Base-by-base conservation (phyloP, 345 rosid genomes). In the Pistacia integerrima region DNA sequence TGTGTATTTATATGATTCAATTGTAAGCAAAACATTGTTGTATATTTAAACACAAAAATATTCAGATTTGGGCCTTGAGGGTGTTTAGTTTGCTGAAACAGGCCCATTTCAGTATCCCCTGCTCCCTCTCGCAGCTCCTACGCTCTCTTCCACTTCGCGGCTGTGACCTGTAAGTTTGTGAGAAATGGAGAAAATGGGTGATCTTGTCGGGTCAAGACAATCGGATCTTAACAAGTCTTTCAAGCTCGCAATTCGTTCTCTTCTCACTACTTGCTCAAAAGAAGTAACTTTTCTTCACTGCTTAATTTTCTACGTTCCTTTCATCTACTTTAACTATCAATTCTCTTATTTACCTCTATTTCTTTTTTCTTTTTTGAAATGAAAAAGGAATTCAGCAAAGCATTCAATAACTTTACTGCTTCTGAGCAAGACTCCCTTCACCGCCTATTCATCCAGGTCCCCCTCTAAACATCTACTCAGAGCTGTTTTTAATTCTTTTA, bases 241-340 rank as follows among this genome's bases (percentile, higher is more conserved):
- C 84, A 89, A 86, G 75, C 84, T 84, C 17, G 89, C 87, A 14
- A 67, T 87, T 79, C 90, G 86, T 33, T 85, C 88, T 66, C 86
- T 92, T 62, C 93, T 92, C 80, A 85, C 91, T 35, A 74, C 90
- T 54, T 90, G 89, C 80, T 79, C 90, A 73, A 78, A 74, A n/a
- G 78, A 89, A 87, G 97, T 92, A 73, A 12, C 11, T n/a, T 54
- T 11, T 1, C 46, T 41, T 41, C 9, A 41, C 14, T 13, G 2
- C 8, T 38, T 41, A 7, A 13, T 51, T 20, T 58, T 38, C n/a
- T 64, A 41, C 0, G 0, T 18, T 38, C 17, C 38, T 10, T 64
- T 10, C 44, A 8, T 36, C n/a, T 17, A 8, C 49, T 35, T 52
- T 3, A 2, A 13, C 11, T 46, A 13, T 30, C 17, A 17, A 48